Evolutionary conservation across 768 basidiomycete genomes (phyloP).

Genomic region (Pulveroboletus ravenelii): DNA sequence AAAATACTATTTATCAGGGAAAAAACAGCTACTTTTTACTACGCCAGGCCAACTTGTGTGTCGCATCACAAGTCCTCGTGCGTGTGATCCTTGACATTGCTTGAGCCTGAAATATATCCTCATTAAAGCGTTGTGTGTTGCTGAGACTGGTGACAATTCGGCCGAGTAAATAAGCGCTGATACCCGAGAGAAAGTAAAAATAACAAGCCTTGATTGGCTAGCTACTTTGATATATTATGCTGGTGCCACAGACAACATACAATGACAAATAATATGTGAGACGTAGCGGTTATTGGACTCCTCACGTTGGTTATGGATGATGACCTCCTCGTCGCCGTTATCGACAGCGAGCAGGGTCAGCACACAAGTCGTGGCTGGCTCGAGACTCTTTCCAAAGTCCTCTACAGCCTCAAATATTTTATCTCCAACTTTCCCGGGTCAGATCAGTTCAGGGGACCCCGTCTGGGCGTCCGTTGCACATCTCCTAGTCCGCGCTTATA

Average conservation of each 20-base stretch:
- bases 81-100: too few species aligned
- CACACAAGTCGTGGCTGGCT: conserved; percentile 25
- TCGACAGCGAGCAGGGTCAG: conserved; percentile 31
- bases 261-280: conserved; percentile 12
- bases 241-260: conserved; percentile 23
- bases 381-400: conserved; percentile 31
- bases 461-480: conserved; percentile 62
- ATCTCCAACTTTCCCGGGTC: conserved; percentile 29
- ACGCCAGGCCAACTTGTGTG: too few species aligned
- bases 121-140: too few species aligned
- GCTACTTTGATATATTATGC: neutral
- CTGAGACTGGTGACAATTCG: too few species aligned
- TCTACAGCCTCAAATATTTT: conserved; percentile 32
- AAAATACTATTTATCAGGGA: too few species aligned
- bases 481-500: conserved; percentile 60
- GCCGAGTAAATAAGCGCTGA: too few species aligned
- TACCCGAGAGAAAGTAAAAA: too few species aligned
- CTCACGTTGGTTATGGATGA: conserved; percentile 25
- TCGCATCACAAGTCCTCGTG: too few species aligned
- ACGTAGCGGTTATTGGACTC: neutral
- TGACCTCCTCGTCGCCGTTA: conserved; percentile 32
- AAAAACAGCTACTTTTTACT: too few species aligned
- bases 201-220: too few species aligned
- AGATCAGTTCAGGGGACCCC: conserved; percentile 36
- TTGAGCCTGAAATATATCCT: too few species aligned